Evolutionary conservation across 2,329 filamentous ascomycete species (phyloP).

Genomic region (Paecilomyces dactylethromorphus): DNA sequence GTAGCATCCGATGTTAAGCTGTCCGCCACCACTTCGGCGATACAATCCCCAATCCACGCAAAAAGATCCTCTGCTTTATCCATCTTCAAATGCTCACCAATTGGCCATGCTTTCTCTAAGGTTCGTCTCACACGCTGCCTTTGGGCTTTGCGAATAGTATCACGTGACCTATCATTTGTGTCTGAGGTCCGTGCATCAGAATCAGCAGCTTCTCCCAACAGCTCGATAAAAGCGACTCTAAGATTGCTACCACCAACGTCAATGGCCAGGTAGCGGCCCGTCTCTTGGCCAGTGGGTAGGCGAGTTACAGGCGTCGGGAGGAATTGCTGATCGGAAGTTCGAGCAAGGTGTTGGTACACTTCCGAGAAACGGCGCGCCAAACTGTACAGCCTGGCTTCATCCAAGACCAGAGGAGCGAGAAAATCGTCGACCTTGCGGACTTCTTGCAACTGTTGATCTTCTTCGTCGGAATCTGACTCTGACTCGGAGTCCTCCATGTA

Average conservation of each 20-base stretch:
- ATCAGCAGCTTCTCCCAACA: conserved; percentile 39
- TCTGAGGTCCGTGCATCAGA: conserved; percentile 23
- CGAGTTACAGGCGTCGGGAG: conserved; percentile 42
- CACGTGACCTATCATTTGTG: conserved; percentile 32
- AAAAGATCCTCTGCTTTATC: conserved; percentile 71
- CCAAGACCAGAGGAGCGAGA: conserved; percentile 32
- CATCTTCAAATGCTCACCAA: conserved; percentile 49
- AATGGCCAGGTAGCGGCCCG: conserved; percentile 49
- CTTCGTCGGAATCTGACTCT: conserved; percentile 16
- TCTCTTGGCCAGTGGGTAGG: conserved; percentile 46
- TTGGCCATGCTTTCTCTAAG: conserved; percentile 47
- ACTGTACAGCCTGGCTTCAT: conserved; percentile 38
- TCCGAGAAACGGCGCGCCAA: conserved; percentile 40
- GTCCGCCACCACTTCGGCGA: conserved; percentile 63
- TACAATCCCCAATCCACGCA: conserved; percentile 72
- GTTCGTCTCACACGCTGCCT: conserved; percentile 41
- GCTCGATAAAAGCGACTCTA: conserved; percentile 50
- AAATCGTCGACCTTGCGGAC: conserved; percentile 34
- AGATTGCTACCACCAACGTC: conserved; percentile 53
- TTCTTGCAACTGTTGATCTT: conserved; percentile 23
- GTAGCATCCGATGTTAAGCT: conserved; percentile 35
- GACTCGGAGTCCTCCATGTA: conserved; percentile 27
- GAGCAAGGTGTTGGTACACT: conserved; percentile 38
- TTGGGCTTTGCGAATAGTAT: conserved; percentile 40
- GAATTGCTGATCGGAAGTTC: conserved; percentile 41